Evolutionary conservation across 2,329 filamentous ascomycete species (phyloP), one percentile per base, ranked within the genome.

Genomic region (Claviceps spartinae): DNA sequence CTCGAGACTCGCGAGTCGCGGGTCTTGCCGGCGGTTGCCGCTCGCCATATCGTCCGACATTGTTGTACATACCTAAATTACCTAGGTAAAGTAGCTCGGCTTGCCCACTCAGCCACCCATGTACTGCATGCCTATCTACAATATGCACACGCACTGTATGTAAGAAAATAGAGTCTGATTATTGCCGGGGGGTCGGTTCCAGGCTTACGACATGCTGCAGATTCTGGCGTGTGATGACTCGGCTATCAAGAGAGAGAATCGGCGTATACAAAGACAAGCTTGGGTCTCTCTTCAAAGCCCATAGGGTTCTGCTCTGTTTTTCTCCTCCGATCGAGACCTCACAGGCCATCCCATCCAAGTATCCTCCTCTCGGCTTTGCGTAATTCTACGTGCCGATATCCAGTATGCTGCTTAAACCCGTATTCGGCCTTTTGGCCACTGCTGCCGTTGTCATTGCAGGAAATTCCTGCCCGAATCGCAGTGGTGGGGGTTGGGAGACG

Each of bases 401-500:
- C 44, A 54, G 48, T 18, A 59, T 60, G 58, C 46, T 58, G 50
- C 53, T 57, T 45, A 47, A 51, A 34, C 44, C 38, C 3, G 41
- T 50, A 6, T 57, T 56, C 42, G 54, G 58, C 38, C 24, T 60
- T 16, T 52, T 66, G 50, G 61, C 65, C 22, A 50, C 55, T 30
- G 53, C 59, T 4, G 67, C 61, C 13, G 6, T 22, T 24, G 43
- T 26, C 20, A 20, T 24, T 43, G 18, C 18, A 22, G 16, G 53
- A 51, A 9, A 41, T 4, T 50, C 54, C 14, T 54, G 54, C 48
- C 26, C 53, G 36, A 38, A 53, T 34, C 24, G 44, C 5, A 51
- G 47, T n/a, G 53, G 47, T 14, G 53, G 54, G 26, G 62, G 54
- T 16, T 69, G 66, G 67, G 67, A 67, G 57, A 67, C 65, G 24